Evolutionary conservation across 805 yeast genomes (phyloP).

Genomic region (Ogataea henricii): DNA sequence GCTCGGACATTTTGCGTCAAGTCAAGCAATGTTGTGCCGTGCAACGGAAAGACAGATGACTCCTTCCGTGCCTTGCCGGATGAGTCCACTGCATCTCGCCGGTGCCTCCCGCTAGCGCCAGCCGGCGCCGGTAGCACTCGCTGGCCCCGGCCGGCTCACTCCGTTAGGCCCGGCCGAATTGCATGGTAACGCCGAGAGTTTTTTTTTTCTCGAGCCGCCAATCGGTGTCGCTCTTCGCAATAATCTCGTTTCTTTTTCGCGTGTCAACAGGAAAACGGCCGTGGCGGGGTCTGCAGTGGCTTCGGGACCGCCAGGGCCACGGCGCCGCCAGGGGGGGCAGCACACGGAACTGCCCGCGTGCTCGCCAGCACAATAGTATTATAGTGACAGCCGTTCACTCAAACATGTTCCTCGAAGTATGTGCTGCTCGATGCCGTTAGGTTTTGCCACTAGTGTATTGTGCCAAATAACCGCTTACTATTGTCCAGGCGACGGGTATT

Average conservation of each 20-base stretch:
- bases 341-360: too few species aligned
- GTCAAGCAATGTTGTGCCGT: conserved; percentile 1
- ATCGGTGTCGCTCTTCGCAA: conserved; percentile 2
- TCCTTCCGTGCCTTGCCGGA: too few species aligned
- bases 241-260: conserved; percentile 18
- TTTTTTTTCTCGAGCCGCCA: conserved; percentile 1
- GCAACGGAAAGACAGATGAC: neutral
- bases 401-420: neutral
- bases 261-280: neutral
- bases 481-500: neutral
- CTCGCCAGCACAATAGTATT: too few species aligned
- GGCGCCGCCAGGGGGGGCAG: neutral
- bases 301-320: neutral
- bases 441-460: neutral
- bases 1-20: neutral
- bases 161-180: conserved; percentile 5
- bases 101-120: too few species aligned
- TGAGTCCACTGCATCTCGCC: too few species aligned
- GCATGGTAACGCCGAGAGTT: neutral
- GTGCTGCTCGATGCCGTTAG: conserved; percentile 6
- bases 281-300: neutral
- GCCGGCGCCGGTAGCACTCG: too few species aligned
- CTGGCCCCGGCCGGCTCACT: too few species aligned
- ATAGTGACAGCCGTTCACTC: neutral
- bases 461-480: neutral